Evolutionary conservation across 2,329 filamentous ascomycete species (phyloP).

Genomic region (Xylaria multiplex): DNA sequence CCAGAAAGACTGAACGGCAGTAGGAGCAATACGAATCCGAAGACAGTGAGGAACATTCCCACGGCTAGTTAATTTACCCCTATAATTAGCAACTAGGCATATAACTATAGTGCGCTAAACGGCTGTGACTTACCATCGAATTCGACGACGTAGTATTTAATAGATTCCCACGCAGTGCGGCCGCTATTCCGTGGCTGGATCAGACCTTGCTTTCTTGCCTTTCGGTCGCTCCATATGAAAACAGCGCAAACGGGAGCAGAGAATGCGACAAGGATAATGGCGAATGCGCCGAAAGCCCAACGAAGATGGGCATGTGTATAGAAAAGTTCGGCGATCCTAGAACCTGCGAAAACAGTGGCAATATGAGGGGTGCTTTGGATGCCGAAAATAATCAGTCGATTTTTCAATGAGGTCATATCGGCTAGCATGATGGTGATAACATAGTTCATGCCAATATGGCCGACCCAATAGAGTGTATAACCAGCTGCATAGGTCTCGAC

Average conservation of each 20-base stretch:
- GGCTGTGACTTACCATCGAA: conserved; percentile 60
- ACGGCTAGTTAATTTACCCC: conserved; percentile 48
- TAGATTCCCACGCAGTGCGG: conserved; percentile 59
- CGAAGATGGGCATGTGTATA: conserved; percentile 53
- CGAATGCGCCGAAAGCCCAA: conserved; percentile 69
- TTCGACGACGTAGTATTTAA: conserved; percentile 64
- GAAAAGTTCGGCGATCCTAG: conserved; percentile 54
- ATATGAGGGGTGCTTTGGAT: conserved; percentile 57
- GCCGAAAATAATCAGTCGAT: conserved; percentile 56
- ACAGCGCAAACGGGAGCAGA: conserved; percentile 51
- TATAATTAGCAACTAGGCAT: neutral
- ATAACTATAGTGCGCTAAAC: neutral
- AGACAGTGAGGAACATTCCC: conserved; percentile 62
- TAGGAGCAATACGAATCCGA: conserved; percentile 47
- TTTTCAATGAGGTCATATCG: conserved; percentile 56
- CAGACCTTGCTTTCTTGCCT: conserved; percentile 59
- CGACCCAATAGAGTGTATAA: conserved; percentile 72
- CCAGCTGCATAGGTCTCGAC: conserved; percentile 64
- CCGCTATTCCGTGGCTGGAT: conserved; percentile 48
- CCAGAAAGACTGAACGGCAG: conserved; percentile 13
- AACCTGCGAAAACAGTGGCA: conserved; percentile 57
- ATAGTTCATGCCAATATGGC: conserved; percentile 56
- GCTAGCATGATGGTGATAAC: conserved; percentile 55
- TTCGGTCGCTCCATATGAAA: conserved; percentile 54
- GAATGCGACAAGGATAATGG: conserved; percentile 67